phyloP scores from a whole-genome alignment of 176 grass and related monocot genomes.

The Poa annua region DNA sequence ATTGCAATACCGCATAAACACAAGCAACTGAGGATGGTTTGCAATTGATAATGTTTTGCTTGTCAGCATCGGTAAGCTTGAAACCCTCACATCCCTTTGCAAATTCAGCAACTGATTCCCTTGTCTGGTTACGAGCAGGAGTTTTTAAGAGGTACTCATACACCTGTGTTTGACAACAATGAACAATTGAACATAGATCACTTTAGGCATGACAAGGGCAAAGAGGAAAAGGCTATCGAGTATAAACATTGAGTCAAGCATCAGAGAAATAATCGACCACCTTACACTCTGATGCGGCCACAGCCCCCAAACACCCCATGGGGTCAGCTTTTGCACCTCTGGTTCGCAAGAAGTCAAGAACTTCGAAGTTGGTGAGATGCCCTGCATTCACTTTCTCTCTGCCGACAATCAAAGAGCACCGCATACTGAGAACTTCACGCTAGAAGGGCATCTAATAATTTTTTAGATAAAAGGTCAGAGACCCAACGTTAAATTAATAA shows the following conservation, averaged over 20 bases:
- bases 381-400: slow-evolving; percentile 69
- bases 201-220: neutral
- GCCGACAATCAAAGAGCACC: slow-evolving; percentile 11
- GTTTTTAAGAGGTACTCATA: slow-evolving; percentile 70
- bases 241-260: neutral
- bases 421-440: neutral
- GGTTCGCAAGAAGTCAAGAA: slow-evolving; percentile 69
- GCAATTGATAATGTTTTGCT: slow-evolving; percentile 76
- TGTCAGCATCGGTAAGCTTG: slow-evolving; percentile 69
- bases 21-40: slow-evolving; percentile 53
- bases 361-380: slow-evolving; percentile 76
- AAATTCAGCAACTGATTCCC: slow-evolving; percentile 66
- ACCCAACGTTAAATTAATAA: no score
- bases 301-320: slow-evolving; percentile 81
- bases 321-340: slow-evolving; percentile 81
- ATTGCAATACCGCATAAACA: slow-evolving; percentile 52
- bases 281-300: slow-evolving; percentile 82
- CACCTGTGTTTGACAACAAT: slow-evolving; percentile 43
- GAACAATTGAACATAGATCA: neutral
- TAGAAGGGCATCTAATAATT: no score
- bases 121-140: slow-evolving; percentile 69
- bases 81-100: slow-evolving; percentile 64
- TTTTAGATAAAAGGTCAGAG: no score
- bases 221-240: neutral
- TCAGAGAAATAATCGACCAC: slow-evolving; percentile 38